phyloP scores from a whole-genome alignment of 495 filamentous ascomycete species.

The Cercophora newfieldiana region DNA sequence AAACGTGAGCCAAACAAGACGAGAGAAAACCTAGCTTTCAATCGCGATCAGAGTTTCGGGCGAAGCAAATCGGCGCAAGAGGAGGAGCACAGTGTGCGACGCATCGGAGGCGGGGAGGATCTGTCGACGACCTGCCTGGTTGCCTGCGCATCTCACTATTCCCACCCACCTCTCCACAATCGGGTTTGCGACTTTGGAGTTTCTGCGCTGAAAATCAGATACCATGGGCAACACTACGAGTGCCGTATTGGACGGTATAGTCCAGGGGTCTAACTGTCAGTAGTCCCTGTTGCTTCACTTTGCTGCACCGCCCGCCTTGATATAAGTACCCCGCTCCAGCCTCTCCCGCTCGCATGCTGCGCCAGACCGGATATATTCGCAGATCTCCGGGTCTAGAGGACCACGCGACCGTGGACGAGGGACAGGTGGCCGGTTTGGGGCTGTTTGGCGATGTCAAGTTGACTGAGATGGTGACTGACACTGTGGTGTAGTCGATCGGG shows the following conservation, averaged over 20 bases:
- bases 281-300: not conserved
- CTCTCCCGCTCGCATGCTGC: not conserved
- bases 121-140: not conserved
- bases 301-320: not conserved
- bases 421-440: not conserved
- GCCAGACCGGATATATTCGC: not conserved
- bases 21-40: not conserved
- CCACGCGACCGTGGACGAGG: not conserved
- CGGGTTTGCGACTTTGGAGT: not conserved
- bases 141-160: not conserved
- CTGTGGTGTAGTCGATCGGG: conserved; percentile 73
- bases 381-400: not conserved
- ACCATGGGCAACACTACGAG: conserved; percentile 82
- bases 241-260: conserved; percentile 89
- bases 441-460: conserved; percentile 11
- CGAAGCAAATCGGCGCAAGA: not conserved
- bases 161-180: not conserved
- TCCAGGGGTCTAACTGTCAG: conserved; percentile 92
- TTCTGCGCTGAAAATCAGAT: conserved; percentile 22
- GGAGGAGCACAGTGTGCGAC: not conserved
- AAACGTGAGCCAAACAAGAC: not conserved
- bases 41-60: not conserved
- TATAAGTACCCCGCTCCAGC: not conserved
- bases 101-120: not conserved
- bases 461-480: not conserved